Conservation (phyloP, 1,284 basidiomycete genomes). For the Neotropicomus parvogracilis region DNA sequence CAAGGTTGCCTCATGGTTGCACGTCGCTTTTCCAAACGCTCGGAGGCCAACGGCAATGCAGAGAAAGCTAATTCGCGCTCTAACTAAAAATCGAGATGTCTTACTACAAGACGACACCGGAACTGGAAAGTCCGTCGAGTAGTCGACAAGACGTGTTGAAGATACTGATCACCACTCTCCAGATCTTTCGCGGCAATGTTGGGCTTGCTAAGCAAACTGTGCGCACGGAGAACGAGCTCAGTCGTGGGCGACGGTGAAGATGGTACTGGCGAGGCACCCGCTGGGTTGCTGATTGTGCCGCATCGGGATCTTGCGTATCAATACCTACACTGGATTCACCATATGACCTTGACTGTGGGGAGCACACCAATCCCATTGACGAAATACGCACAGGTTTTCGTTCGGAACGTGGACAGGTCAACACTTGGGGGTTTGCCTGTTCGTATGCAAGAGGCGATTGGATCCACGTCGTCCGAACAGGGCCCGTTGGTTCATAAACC, state of each 20-base stretch:
- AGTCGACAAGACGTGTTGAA: background rate
- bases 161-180: conserved; percentile 1
- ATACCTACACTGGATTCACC: conserved; percentile 62
- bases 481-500: conserved; percentile 42
- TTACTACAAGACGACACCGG: conserved; percentile 68
- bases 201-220: conserved; percentile 58
- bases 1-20: conserved; percentile 45
- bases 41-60: conserved; percentile 58
- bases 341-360: conserved; percentile 40
- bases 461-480: conserved; percentile 38
- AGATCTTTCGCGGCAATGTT: conserved; percentile 71
- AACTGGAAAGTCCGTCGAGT: conserved; percentile 65
- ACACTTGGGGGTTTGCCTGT: conserved; percentile 32
- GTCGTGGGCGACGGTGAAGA: background rate
- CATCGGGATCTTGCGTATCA: conserved; percentile 73
- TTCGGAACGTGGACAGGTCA: conserved; percentile 37
- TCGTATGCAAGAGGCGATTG: conserved; percentile 32
- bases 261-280: conserved; percentile 31
- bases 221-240: conserved; percentile 19
- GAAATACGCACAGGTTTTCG: conserved; percentile 56
- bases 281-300: conserved; percentile 65
- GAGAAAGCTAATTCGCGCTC: conserved; percentile 56
- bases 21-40: conserved; percentile 60
- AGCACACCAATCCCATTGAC: conserved; percentile 33
- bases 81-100: conserved; percentile 55